Evolutionary conservation across 1,284 basidiomycete genomes (phyloP).

Genomic region (Tilletia horrida): DNA sequence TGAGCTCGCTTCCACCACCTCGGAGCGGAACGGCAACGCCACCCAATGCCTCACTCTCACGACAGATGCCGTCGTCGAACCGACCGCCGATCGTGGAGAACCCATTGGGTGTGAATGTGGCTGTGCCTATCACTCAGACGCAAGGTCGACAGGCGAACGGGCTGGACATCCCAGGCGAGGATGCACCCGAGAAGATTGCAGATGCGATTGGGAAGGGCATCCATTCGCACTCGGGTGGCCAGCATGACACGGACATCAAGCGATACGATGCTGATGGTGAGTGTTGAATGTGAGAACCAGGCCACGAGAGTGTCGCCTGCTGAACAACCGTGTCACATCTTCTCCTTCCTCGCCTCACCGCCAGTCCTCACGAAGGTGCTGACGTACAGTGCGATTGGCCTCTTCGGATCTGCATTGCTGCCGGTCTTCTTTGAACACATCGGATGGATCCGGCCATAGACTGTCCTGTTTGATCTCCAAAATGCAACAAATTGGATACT

Average conservation of each 20-base stretch:
- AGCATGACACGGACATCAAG: slow-evolving; percentile 58
- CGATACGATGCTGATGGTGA: slow-evolving; percentile 76
- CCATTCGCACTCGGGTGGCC: slow-evolving; percentile 21
- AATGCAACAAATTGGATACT: no score
- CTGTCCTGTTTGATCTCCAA: no score
- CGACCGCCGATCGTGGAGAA: background rate
- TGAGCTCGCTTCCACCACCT: slow-evolving; percentile 13
- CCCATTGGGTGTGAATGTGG: slow-evolving; percentile 15
- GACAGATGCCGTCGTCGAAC: background rate
- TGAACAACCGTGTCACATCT: background rate
- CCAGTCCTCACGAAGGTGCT: slow-evolving; percentile 77
- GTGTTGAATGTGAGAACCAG: background rate
- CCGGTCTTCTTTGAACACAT: slow-evolving; percentile 35
- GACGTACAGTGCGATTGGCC: slow-evolving; percentile 80
- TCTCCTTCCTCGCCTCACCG: background rate
- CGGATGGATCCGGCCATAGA: slow-evolving; percentile 20
- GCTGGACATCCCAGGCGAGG: background rate
- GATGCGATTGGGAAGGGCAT: slow-evolving; percentile 36
- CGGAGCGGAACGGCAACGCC: background rate
- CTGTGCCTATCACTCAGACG: slow-evolving; percentile 19
- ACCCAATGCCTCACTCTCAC: background rate
- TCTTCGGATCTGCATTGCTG: slow-evolving; percentile 57
- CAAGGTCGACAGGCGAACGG: slow-evolving; percentile 11
- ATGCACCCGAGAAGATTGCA: slow-evolving; percentile 4
- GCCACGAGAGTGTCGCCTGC: no score